A percentile compares a stretch with the other conserved stretches of the same genome.
These are phyloP conservation scores for Albophoma yamanashiensis DNA, from an alignment of 2,329 filamentous ascomycete genomes.

Conservation along the genomic window DNA sequence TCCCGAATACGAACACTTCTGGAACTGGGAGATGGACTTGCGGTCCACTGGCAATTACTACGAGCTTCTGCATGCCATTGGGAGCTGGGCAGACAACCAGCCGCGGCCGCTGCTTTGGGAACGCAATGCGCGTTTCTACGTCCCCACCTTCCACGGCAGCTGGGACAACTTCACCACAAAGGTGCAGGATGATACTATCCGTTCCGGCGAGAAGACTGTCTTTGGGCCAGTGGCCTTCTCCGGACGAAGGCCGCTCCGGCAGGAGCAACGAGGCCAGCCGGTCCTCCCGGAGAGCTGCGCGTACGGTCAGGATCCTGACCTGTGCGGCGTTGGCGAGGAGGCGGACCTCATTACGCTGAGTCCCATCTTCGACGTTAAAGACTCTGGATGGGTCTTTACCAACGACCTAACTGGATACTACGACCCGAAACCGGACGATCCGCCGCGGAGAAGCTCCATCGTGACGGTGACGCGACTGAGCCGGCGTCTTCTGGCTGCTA, in stretches of 20 bases:
- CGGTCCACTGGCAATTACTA: conserved; percentile 56
- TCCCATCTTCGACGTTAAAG: conserved; percentile 61
- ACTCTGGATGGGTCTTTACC: conserved; percentile 63
- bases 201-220: conserved; percentile 42
- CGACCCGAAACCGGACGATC: conserved; percentile 27
- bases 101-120: conserved; percentile 69
- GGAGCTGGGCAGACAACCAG: conserved; percentile 56
- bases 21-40: conserved; percentile 64
- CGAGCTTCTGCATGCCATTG: conserved; percentile 60
- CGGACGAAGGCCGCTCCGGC: conserved; percentile 33
- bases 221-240: conserved; percentile 55
- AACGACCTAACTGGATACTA: conserved; percentile 61
- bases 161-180: conserved; percentile 63
- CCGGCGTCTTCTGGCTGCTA: conserved; percentile 53
- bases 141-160: conserved; percentile 56
- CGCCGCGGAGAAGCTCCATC: conserved; percentile 60
- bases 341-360: conserved; percentile 71
- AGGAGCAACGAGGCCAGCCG: conserved; percentile 41
- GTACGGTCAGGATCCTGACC: conserved; percentile 34
- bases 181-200: conserved; percentile 50
- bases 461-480: conserved; percentile 62
- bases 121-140: conserved; percentile 65
- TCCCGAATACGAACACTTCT: conserved; percentile 55
- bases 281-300: conserved; percentile 45
- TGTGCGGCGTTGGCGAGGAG: conserved; percentile 60